Conservation (phyloP, 306 rosid genomes). For the Cucumis sativus region Cucumber_9930_V3 NC_026656.2:8128001-8128500, state of each 20-base stretch:
- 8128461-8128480: conserved; percentile 63
- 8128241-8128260: conserved; percentile 71
- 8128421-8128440: conserved; percentile 71
- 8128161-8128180: conserved; percentile 18
- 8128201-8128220: conserved; percentile 81
- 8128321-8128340: conserved; percentile 55
- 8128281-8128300: conserved; percentile 69
- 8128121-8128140: conserved; percentile 20
- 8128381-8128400: conserved; percentile 95
- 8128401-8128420: conserved; percentile 74
- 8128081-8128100: conserved; percentile 68
- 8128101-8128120: conserved; percentile 33
- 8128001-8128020: conserved; percentile 96
- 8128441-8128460: conserved; percentile 59
- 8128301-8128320: conserved; percentile 91
- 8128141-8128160: conserved; percentile 14
- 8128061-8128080: conserved; percentile 83
- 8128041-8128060: conserved; percentile 87
- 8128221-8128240: conserved; percentile 76
- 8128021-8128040: conserved; percentile 99
- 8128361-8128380: conserved; percentile 97
- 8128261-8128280: conserved; percentile 60
- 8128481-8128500: conserved; percentile 9
- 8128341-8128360: conserved; percentile 88
- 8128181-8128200: conserved; percentile 35